Evolutionary conservation across 441 rosid genomes (phyloP).

Genomic region (Adansonia rubrostipa): DNA sequence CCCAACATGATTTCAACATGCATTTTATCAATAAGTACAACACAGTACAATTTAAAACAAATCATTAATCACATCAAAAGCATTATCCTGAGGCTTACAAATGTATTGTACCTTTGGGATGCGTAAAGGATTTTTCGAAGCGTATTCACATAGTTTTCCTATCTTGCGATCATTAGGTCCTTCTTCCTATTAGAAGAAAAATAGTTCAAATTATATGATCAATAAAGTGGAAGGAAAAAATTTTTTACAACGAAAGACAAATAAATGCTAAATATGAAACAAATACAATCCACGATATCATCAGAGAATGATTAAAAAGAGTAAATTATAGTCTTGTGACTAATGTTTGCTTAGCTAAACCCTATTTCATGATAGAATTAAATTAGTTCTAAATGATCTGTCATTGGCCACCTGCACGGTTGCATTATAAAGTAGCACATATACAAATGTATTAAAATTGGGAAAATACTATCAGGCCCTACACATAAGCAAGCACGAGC

Average conservation of each 20-base stretch:
- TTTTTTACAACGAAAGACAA: neutral
- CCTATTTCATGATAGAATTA: neutral
- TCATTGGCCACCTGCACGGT: neutral
- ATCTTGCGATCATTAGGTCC: slow-evolving; percentile 90
- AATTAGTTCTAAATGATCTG: neutral
- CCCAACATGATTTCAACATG: slow-evolving; percentile 3
- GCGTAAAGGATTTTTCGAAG: slow-evolving; percentile 82
- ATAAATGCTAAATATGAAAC: slow-evolving; percentile 7
- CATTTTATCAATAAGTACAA: neutral
- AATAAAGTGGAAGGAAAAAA: neutral
- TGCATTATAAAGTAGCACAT: slow-evolving; percentile 9
- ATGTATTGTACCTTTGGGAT: slow-evolving; percentile 78
- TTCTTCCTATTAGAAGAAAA: slow-evolving; percentile 64
- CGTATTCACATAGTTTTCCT: slow-evolving; percentile 91
- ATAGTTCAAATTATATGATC: slow-evolving; percentile 21
- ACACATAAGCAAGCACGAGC: slow-evolving; percentile 1
- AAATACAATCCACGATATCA: slow-evolving; percentile 4
- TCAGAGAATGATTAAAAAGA: slow-evolving; percentile 11
- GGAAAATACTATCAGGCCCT: neutral
- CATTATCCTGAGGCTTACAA: slow-evolving; percentile 20
- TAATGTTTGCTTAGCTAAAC: slow-evolving; percentile 10
- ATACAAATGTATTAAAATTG: neutral
- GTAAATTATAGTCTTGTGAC: neutral
- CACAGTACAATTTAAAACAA: neutral
- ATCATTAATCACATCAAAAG: slow-evolving; percentile 7